Percentiles rank a stretch among this genome's conserved stretches.
Conservation (phyloP, 2,329 filamentous ascomycete species). For the Fusarium torreyae region DNA sequence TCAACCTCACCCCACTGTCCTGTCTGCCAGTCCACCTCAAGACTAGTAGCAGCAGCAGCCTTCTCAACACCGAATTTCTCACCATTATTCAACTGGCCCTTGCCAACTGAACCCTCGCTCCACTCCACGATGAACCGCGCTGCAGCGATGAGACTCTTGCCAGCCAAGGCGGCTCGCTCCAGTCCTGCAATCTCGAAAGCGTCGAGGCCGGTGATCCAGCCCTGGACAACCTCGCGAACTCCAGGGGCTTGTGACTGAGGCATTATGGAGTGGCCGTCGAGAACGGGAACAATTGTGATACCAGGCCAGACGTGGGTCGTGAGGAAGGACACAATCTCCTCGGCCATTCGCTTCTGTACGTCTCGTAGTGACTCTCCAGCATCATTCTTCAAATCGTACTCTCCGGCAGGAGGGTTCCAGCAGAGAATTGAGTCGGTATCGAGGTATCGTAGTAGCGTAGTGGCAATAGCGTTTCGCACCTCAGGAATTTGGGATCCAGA, state of each 20-base stretch:
- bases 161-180: constrained; percentile 86
- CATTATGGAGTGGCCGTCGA: constrained; percentile 83
- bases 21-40: constrained; percentile 94
- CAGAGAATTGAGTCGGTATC: constrained; percentile 94
- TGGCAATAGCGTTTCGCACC: constrained; percentile 75
- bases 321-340: constrained; percentile 80
- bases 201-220: constrained; percentile 81
- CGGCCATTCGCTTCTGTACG: constrained; percentile 78
- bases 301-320: constrained; percentile 86
- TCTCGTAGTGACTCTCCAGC: constrained; percentile 75
- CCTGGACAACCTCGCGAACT: constrained; percentile 82
- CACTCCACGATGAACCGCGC: constrained; percentile 87
- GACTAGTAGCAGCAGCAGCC: constrained; percentile 80
- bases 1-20: constrained; percentile 96
- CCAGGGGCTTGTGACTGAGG: constrained; percentile 80
- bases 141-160: constrained; percentile 87
- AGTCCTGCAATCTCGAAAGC: constrained; percentile 89
- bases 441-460: constrained; percentile 85
- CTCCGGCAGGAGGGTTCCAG: constrained; percentile 76
- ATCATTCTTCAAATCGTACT: constrained; percentile 63
- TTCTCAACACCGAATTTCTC: constrained; percentile 83
- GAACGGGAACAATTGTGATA: constrained; percentile 81
- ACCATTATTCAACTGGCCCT: constrained; percentile 56
- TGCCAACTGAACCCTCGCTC: constrained; percentile 79
- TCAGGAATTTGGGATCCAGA: constrained; percentile 58